A percentile compares a stretch with the other conserved stretches of the same genome.
Conservation (phyloP, 768 basidiomycete species). For the Russula virescens region DNA sequence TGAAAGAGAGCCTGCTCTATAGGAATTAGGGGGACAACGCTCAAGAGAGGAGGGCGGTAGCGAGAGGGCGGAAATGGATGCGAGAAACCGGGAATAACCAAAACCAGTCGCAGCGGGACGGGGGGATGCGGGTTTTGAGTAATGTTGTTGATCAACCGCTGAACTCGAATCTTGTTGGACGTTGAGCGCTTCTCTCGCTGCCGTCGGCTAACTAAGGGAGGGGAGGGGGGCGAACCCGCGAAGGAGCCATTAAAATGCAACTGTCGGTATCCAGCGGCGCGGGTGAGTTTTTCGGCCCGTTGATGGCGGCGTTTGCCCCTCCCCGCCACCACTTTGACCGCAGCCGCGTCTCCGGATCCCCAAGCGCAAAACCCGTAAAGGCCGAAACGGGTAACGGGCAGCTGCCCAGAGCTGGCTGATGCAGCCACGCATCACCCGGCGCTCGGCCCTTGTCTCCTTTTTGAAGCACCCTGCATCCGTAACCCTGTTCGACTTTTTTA, state of each 20-base stretch:
- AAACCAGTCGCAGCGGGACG: background rate
- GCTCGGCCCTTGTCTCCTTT: background rate
- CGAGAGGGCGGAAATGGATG: slow-evolving; percentile 1
- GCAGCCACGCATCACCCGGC: background rate
- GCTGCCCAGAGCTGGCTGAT: no score
- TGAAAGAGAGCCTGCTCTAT: slow-evolving; percentile 18
- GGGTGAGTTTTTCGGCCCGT: slow-evolving; percentile 10
- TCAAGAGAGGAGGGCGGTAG: slow-evolving; percentile 5
- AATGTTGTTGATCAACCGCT: slow-evolving; percentile 22
- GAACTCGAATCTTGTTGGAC: slow-evolving; percentile 22
- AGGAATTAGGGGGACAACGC: slow-evolving; percentile 14
- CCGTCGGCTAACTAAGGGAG: slow-evolving; percentile 15
- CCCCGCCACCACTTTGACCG: background rate
- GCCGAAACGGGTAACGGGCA: background rate
- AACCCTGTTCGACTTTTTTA: no score
- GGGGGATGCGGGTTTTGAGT: slow-evolving; percentile 13
- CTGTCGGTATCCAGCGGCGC: slow-evolving; percentile 17
- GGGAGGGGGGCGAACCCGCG: slow-evolving; percentile 10
- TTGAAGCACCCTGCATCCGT: no score
- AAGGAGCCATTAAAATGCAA: slow-evolving; percentile 6
- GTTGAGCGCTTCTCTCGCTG: slow-evolving; percentile 19
- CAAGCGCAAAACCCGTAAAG: background rate
- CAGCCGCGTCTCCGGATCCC: background rate
- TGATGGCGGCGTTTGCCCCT: slow-evolving; percentile 11
- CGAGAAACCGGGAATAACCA: slow-evolving; percentile 5